These are phyloP conservation scores for Chaetomiaceae sp. DNA, from an alignment of 2,329 filamentous ascomycete genomes.

Conservation along the genomic window DNA sequence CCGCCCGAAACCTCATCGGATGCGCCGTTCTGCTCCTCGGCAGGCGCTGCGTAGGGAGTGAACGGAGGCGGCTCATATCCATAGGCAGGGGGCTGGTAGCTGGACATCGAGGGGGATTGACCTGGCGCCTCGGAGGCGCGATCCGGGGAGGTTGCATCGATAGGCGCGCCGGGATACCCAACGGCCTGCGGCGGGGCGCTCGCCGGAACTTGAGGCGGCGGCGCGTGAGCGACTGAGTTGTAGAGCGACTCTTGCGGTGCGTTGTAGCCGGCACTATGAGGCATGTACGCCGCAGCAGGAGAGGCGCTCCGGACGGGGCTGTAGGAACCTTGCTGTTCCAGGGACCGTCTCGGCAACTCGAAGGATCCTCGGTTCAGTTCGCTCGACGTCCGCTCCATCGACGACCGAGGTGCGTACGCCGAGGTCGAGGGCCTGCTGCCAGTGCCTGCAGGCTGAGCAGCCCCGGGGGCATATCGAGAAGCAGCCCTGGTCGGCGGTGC, in stretches of 20 bases:
- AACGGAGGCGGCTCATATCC: slow-evolving; percentile 46
- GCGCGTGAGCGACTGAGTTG: slow-evolving; percentile 17
- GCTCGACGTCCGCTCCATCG: slow-evolving; percentile 40
- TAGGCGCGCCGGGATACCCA: slow-evolving; percentile 14
- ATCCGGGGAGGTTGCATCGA: slow-evolving; percentile 20
- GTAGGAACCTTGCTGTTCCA: slow-evolving; percentile 34
- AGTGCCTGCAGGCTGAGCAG: slow-evolving; percentile 26
- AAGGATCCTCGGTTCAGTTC: slow-evolving; percentile 37
- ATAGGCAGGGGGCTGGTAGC: slow-evolving; percentile 43
- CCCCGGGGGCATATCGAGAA: slow-evolving; percentile 46
- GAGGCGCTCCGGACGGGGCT: slow-evolving; percentile 27
- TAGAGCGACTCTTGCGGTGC: slow-evolving; percentile 26
- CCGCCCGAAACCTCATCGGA: slow-evolving; percentile 22
- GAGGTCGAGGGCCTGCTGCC: slow-evolving; percentile 22
- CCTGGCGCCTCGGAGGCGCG: slow-evolving; percentile 1
- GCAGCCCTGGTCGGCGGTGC: slow-evolving; percentile 38
- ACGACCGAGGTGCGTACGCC: slow-evolving; percentile 32
- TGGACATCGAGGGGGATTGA: slow-evolving; percentile 8
- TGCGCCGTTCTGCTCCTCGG: slow-evolving; percentile 14
- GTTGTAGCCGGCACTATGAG: slow-evolving; percentile 13
- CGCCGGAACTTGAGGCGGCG: slow-evolving; percentile 8
- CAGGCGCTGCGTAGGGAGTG: slow-evolving; percentile 26
- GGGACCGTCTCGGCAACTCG: slow-evolving; percentile 37
- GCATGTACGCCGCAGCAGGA: slow-evolving; percentile 30
- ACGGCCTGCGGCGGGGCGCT: slow-evolving; percentile 12